Evolutionary conservation across 2,329 filamentous ascomycete species (phyloP).

Genomic region (Fusarium nelsonii): DNA sequence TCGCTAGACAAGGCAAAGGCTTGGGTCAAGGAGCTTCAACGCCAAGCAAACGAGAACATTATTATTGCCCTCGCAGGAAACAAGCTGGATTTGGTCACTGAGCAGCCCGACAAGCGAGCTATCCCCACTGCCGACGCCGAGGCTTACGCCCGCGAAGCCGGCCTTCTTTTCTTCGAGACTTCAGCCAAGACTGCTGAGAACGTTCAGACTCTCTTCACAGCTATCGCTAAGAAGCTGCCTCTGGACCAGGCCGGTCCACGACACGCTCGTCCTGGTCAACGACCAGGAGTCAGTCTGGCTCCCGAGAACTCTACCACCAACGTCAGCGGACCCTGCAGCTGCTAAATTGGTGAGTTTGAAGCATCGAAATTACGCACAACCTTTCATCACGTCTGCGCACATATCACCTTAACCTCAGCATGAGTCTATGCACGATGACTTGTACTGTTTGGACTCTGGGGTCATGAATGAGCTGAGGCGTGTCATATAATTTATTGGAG

Average conservation of each 20-base stretch:
- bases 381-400: conserved; percentile 38
- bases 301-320: conserved; percentile 71
- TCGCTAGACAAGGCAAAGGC: conserved; percentile 99
- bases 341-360: conserved; percentile 55
- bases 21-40: conserved; percentile 98
- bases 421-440: conserved; percentile 46
- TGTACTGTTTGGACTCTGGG: conserved; percentile 44
- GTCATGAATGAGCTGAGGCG: conserved; percentile 48
- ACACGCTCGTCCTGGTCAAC: conserved; percentile 77
- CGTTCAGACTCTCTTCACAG: conserved; percentile 94
- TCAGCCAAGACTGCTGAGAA: conserved; percentile 98
- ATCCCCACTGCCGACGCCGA: conserved; percentile 91
- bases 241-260: conserved; percentile 95
- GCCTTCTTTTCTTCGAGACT: conserved; percentile 97
- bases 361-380: conserved; percentile 39
- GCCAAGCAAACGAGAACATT: conserved; percentile 99
- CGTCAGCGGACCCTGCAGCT: conserved; percentile 67
- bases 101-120: conserved; percentile 95
- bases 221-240: conserved; percentile 97
- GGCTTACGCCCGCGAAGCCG: conserved; percentile 93
- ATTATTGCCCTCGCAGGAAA: conserved; percentile 98
- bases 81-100: conserved; percentile 95
- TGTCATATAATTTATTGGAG: conserved; percentile 57
- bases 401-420: conserved; percentile 43
- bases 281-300: conserved; percentile 68